Conservation (phyloP, 2,329 filamentous ascomycete genomes). For the Fusarium sp. region DNA sequence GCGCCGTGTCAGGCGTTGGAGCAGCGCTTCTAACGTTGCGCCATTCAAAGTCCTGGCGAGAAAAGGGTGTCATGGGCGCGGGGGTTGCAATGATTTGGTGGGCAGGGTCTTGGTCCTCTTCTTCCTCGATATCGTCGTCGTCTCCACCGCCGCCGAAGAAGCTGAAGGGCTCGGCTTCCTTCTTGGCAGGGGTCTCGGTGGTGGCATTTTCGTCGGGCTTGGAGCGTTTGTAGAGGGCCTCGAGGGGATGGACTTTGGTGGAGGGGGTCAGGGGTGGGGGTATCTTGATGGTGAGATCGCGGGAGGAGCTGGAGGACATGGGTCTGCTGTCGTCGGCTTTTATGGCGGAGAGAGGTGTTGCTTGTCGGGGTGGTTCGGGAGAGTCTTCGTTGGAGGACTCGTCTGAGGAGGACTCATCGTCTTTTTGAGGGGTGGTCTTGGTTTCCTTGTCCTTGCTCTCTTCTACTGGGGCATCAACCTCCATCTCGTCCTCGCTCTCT, state of each 20-base stretch:
- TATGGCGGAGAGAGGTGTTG: constrained; percentile 42
- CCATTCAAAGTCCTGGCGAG: constrained; percentile 80
- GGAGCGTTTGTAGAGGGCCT: constrained; percentile 88
- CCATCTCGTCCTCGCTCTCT: constrained; percentile 42
- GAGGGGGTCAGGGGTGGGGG: constrained; percentile 55
- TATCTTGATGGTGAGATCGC: constrained; percentile 67
- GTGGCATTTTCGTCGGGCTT: constrained; percentile 58
- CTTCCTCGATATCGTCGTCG: constrained; percentile 60
- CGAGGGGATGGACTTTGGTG: constrained; percentile 81
- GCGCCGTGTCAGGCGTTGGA: constrained; percentile 93
- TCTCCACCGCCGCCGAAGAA: constrained; percentile 75
- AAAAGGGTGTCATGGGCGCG: constrained; percentile 84
- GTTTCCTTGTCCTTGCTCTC: constrained; percentile 10
- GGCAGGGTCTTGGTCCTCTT: constrained; percentile 61
- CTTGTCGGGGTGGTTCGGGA: constrained; percentile 23
- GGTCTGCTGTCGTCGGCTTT: constrained; percentile 56
- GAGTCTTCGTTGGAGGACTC: constrained; percentile 19
- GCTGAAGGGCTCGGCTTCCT: constrained; percentile 74
- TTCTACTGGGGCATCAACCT: constrained; percentile 16
- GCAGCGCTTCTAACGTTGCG: constrained; percentile 86
- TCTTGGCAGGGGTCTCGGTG: constrained; percentile 50
- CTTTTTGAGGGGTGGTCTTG: constrained; percentile 28
- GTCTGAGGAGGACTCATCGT: constrained; percentile 26
- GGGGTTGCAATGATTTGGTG: constrained; percentile 55
- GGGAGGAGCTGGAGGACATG: constrained; percentile 64